phyloP scores from a whole-genome alignment of 306 rosid species.

The Purshia tridentata region DNA sequence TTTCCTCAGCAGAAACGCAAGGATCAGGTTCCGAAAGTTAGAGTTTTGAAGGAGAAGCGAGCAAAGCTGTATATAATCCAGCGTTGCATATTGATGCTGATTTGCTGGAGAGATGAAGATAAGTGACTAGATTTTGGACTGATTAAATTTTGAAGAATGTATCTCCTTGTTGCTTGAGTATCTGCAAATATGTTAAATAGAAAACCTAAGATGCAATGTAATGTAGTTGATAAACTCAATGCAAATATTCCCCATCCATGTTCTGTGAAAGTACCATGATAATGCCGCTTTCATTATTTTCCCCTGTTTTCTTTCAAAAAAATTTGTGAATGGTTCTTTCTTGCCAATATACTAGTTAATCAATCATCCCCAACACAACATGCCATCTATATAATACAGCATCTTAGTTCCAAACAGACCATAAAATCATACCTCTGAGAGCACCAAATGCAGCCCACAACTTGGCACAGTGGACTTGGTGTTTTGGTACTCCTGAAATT shows the following conservation, averaged over 20 bases:
- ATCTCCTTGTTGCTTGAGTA: conserved; percentile 11
- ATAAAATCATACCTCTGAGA: background rate
- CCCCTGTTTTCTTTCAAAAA: background rate
- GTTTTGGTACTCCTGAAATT: background rate
- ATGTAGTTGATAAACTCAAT: background rate
- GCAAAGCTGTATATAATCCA: conserved; percentile 46
- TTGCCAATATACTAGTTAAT: background rate
- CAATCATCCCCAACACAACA: background rate
- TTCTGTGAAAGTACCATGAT: background rate
- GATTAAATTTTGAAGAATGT: background rate
- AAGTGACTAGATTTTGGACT: conserved; percentile 14
- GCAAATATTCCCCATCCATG: background rate
- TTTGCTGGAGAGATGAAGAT: conserved; percentile 45
- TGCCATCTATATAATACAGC: background rate
- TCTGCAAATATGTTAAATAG: conserved; percentile 1
- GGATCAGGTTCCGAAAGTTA: conserved; percentile 21
- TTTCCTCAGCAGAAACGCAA: conserved; percentile 18
- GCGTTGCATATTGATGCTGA: conserved; percentile 40
- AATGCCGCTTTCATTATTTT: background rate
- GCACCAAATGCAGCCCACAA: background rate
- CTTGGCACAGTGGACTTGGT: background rate
- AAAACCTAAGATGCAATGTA: background rate
- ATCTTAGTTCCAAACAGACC: conserved; percentile 7
- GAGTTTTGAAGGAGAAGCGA: conserved; percentile 36
- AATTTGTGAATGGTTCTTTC: background rate